Evolutionary conservation across 371 early-diverging fungal species (phyloP).

Genomic region (Blakeslea trispora): DNA sequence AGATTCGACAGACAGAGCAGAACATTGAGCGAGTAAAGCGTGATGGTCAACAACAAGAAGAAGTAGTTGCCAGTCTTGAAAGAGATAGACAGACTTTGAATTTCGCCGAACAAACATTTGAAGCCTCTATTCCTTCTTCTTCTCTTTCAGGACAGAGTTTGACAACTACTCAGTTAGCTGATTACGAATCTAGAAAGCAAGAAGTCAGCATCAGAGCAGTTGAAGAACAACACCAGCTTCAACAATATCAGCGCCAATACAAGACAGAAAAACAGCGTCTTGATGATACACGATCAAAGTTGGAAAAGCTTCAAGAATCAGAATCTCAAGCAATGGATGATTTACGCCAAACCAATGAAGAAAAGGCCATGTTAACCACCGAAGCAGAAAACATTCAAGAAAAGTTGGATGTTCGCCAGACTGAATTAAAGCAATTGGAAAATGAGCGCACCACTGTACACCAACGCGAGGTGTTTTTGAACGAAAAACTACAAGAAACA

Average conservation of each 20-base stretch:
- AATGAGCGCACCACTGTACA: slow-evolving; percentile 45
- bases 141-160: slow-evolving; percentile 16
- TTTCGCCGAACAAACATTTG: slow-evolving; percentile 9
- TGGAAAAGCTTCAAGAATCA: slow-evolving; percentile 53
- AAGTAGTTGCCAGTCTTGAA: slow-evolving; percentile 24
- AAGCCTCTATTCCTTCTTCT: slow-evolving; percentile 17
- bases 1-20: slow-evolving; percentile 61
- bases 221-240: slow-evolving; percentile 68
- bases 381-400: slow-evolving; percentile 31
- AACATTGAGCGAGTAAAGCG: slow-evolving; percentile 56
- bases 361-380: slow-evolving; percentile 22
- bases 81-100: slow-evolving; percentile 23
- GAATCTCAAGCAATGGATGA: slow-evolving; percentile 34
- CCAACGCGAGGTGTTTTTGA: slow-evolving; percentile 70
- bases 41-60: slow-evolving; percentile 58
- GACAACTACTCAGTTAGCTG: slow-evolving; percentile 45
- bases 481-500: slow-evolving; percentile 79
- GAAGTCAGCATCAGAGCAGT: slow-evolving; percentile 68
- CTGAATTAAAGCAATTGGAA: slow-evolving; percentile 43
- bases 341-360: slow-evolving; percentile 30
- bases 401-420: slow-evolving; percentile 31
- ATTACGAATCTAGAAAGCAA: slow-evolving; percentile 70
- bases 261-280: slow-evolving; percentile 64
- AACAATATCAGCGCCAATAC: slow-evolving; percentile 65
- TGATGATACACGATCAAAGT: slow-evolving; percentile 60